Evolutionary conservation across 2,329 filamentous ascomycete genomes (phyloP), one percentile per base, ranked within the genome.

Genomic region (Neonectria ditissima): DNA sequence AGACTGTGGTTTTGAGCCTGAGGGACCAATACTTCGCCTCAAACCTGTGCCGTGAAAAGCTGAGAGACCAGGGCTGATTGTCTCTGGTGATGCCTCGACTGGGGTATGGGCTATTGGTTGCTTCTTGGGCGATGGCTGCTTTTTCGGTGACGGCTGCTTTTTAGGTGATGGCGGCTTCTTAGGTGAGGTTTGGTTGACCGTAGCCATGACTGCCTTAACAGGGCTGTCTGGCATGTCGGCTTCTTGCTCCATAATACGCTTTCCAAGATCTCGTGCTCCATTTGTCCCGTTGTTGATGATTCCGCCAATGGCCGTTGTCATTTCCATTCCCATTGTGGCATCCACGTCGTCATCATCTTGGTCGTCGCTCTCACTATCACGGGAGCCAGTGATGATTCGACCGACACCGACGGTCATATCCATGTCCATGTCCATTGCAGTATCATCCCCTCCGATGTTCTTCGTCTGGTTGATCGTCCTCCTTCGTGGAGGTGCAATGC

Each of bases 401-500:
- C 87, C 87, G 28, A 89, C 71, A 0, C 81, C 85, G 28, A 82
- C 76, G 2, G 88, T 90, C 79, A 92, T 89, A 54, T 93, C 89
- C 89, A 91, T 78, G n/a, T 65, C 80, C 73, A 79, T 77, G 0
- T 55, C 60, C 70, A 73, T 73, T 4, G 77, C 78, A 3, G 70
- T 75, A 41, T 80, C 75, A 26, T 80, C 78, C 2, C 65, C 57
- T 2, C 65, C 69, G 18, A 62, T 28, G 8, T 74, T 79, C 71
- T 62, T 75, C 65, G 76, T 80, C 79, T 74, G 68, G 24, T 60
- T 71, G 37, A 72, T 62, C 5, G 73, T 73, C 26, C 66, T 63
- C 34, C 67, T 72, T 55, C 73, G 70, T 47, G 65, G 43, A 30
- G 69, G 43, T 26, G 58, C 66, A 16, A 70, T 57, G 28, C 67